A percentile compares a stretch with the other conserved stretches of the same genome.
phyloP scores from a whole-genome alignment of 768 basidiomycete species.

The Cubamyces sp. region DNA sequence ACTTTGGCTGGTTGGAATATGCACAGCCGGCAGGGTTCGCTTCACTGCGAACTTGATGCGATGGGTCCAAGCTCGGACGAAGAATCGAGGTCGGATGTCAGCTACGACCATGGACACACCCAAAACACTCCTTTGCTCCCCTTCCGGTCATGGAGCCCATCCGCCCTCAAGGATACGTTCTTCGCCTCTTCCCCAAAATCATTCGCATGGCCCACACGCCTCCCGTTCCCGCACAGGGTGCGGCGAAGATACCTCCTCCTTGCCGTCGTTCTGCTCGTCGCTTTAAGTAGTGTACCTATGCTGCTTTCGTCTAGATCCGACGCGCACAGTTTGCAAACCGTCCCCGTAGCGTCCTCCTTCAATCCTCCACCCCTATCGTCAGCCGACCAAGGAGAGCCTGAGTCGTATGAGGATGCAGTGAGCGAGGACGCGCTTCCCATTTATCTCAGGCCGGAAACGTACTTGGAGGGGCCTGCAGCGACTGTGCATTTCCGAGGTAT shows the following conservation, averaged over 20 bases:
- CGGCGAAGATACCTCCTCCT: constrained; percentile 5
- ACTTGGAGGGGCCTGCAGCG: constrained; percentile 44
- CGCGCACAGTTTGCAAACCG: background rate
- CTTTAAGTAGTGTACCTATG: constrained; percentile 1
- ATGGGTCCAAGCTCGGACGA: background rate
- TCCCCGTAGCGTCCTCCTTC: background rate
- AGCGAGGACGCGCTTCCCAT: constrained; percentile 6
- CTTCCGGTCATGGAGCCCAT: constrained; percentile 10
- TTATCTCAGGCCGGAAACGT: constrained; percentile 16
- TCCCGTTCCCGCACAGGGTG: background rate
- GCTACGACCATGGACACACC: background rate
- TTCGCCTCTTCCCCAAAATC: background rate
- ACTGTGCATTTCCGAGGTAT: constrained; percentile 51
- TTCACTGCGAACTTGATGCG: background rate
- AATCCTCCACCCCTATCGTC: background rate
- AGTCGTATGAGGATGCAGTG: background rate
- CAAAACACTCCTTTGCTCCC: constrained; percentile 8
- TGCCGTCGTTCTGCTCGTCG: background rate
- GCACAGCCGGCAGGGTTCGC: background rate
- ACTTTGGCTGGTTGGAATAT: no score
- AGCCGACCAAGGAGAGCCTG: background rate
- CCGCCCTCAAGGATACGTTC: constrained; percentile 12
- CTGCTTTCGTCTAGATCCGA: background rate
- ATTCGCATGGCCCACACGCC: background rate
- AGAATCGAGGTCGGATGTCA: constrained; percentile 14